Conservation (phyloP, 345 rosid genomes). For the Brassica incana region DNA sequence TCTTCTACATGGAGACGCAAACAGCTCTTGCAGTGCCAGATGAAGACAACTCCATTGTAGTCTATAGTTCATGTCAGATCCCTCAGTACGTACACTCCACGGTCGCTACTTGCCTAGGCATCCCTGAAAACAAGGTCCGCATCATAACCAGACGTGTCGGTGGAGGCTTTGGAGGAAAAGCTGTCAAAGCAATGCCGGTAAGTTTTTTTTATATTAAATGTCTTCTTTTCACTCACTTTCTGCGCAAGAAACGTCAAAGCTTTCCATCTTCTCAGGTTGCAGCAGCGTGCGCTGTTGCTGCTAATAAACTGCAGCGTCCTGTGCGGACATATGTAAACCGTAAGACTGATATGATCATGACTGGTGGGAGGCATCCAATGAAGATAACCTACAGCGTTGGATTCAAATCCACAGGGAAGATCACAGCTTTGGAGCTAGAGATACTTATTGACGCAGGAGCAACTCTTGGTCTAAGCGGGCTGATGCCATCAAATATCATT, state of each 20-base stretch:
- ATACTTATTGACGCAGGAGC: slow-evolving; percentile 67
- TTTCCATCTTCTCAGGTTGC: slow-evolving; percentile 53
- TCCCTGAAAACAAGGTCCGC: slow-evolving; percentile 79
- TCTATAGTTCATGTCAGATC: slow-evolving; percentile 69
- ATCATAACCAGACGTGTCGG: slow-evolving; percentile 87
- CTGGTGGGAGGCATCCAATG: slow-evolving; percentile 99
- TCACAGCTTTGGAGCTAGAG: slow-evolving; percentile 68
- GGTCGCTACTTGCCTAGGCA: slow-evolving; percentile 70
- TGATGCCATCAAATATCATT: slow-evolving; percentile 46
- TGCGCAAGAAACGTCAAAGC: background rate
- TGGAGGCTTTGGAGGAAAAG: slow-evolving; percentile 93
- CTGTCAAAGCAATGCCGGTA: slow-evolving; percentile 64
- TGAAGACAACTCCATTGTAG: slow-evolving; percentile 80
- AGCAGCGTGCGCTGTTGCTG: slow-evolving; percentile 85
- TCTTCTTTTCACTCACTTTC: background rate
- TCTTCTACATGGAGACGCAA: slow-evolving; percentile 88
- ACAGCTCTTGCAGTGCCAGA: slow-evolving; percentile 88
- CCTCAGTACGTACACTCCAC: slow-evolving; percentile 59
- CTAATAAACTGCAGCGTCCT: slow-evolving; percentile 61
- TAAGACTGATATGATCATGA: slow-evolving; percentile 80
- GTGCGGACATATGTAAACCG: slow-evolving; percentile 73
- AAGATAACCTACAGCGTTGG: slow-evolving; percentile 79
- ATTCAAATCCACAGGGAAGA: slow-evolving; percentile 76
- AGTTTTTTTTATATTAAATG: slow-evolving; percentile 18
- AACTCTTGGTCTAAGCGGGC: slow-evolving; percentile 51